Percentiles rank a stretch among this genome's conserved stretches.
These are phyloP conservation scores for Xenoacremonium recifei DNA, from an alignment of 2,329 filamentous ascomycete species.

Conservation along the genomic window DNA sequence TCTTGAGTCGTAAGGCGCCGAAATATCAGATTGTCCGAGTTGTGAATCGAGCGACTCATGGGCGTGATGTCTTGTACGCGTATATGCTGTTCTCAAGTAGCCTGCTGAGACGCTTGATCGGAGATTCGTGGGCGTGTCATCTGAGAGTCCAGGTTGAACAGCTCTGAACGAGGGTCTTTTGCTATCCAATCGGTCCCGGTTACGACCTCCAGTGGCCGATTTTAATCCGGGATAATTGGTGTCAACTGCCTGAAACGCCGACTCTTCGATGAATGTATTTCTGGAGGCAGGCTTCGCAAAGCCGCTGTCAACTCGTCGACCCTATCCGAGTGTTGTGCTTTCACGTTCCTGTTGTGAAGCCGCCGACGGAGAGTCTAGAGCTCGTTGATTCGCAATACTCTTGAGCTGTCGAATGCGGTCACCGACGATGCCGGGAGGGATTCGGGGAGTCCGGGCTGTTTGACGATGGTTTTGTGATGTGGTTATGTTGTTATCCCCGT, in stretches of 20 bases:
- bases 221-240: constrained; percentile 19
- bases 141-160: constrained; percentile 3
- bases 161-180: neutral
- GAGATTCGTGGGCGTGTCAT: constrained; percentile 1
- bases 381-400: constrained; percentile 16
- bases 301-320: constrained; percentile 21
- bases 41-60: neutral
- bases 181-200: neutral
- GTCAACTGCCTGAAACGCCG: constrained; percentile 15
- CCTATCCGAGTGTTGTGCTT: constrained; percentile 27
- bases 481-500: too few relatives aligned
- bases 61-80: neutral
- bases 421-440: constrained; percentile 27
- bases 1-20: neutral
- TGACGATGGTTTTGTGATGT: too few relatives aligned
- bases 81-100: constrained; percentile 2
- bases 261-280: constrained; percentile 19
- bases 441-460: constrained; percentile 11
- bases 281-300: constrained; percentile 26
- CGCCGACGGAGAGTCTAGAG: constrained; percentile 2
- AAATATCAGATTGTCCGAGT: neutral
- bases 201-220: constrained; percentile 10
- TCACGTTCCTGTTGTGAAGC: constrained; percentile 20
- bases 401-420: constrained; percentile 29
- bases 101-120: constrained; percentile 11